These are phyloP conservation scores for Coemansia sp. DNA, from an alignment of 192 early-diverging fungal species.

Conservation along the genomic window DNA sequence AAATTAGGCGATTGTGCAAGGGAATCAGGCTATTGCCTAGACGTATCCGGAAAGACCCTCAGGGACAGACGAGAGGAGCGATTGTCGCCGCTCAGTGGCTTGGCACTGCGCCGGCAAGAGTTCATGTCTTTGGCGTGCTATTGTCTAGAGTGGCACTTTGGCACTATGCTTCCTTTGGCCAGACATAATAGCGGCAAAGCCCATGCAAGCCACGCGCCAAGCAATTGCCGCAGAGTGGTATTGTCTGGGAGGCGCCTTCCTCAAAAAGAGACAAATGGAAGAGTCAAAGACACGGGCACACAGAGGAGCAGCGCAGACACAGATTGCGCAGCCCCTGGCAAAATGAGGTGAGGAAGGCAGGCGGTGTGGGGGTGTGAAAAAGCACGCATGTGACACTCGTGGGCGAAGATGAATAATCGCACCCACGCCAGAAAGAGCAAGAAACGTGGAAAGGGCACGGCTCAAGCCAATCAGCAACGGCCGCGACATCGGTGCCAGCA, in stretches of 20 bases:
- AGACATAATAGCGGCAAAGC: background rate
- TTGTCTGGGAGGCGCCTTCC: background rate
- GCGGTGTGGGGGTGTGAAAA: background rate
- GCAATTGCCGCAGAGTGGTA: background rate
- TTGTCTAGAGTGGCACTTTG: background rate
- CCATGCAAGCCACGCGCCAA: conserved; percentile 6
- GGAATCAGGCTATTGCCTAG: background rate
- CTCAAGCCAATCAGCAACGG: conserved; percentile 28
- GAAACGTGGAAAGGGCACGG: background rate
- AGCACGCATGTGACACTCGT: background rate
- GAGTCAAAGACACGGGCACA: background rate
- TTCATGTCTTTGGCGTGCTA: background rate
- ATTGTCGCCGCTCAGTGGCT: background rate
- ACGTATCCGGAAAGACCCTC: conserved; percentile 5
- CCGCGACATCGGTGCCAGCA: conserved; percentile 25
- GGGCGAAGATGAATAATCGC: background rate
- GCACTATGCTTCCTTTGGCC: background rate
- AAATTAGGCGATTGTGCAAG: background rate
- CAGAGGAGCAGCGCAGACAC: background rate
- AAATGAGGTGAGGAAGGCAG: background rate
- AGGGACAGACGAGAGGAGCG: background rate
- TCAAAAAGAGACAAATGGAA: background rate
- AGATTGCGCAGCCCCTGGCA: background rate
- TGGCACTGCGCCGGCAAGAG: background rate
- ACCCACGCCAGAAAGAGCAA: background rate